Evolutionary conservation across 768 basidiomycete species (phyloP).

Genomic region (Cystofilobasidium ferigula): DNA sequence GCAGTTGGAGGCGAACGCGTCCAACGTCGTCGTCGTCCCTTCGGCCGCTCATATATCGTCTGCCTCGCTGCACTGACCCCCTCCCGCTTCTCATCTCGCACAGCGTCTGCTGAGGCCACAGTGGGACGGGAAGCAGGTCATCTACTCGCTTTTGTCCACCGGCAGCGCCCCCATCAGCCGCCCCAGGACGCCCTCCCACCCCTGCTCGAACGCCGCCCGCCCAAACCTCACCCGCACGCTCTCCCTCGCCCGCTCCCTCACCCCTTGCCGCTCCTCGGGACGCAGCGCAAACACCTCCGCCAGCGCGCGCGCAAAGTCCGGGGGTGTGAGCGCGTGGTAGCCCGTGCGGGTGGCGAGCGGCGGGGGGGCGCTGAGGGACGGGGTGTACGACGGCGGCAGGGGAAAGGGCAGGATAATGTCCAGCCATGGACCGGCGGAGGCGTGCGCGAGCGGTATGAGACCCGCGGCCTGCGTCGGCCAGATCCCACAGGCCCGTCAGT

Average conservation of each 20-base stretch:
- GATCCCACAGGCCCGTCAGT: slow-evolving; percentile 58
- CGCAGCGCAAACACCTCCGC: slow-evolving; percentile 54
- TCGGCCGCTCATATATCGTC: too few relatives aligned
- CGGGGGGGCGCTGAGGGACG: slow-evolving; percentile 49
- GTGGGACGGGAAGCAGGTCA: too few relatives aligned
- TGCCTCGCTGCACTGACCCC: too few relatives aligned
- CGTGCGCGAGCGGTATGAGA: slow-evolving; percentile 79
- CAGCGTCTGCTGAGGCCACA: too few relatives aligned
- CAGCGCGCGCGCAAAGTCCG: slow-evolving; percentile 57
- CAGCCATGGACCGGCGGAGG: slow-evolving; percentile 78
- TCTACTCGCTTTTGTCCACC: too few relatives aligned
- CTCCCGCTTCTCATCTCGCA: too few relatives aligned
- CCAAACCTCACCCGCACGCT: slow-evolving; percentile 68
- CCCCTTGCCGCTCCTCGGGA: slow-evolving; percentile 47
- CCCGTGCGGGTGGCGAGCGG: slow-evolving; percentile 43
- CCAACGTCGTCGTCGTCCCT: too few relatives aligned
- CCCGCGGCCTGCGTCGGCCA: slow-evolving; percentile 72
- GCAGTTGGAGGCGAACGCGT: too few relatives aligned
- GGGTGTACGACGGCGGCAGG: slow-evolving; percentile 50
- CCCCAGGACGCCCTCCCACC: slow-evolving; percentile 38
- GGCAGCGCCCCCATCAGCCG: background rate
- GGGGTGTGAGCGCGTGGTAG: slow-evolving; percentile 61
- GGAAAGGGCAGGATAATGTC: slow-evolving; percentile 81
- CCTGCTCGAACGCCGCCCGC: slow-evolving; percentile 61
- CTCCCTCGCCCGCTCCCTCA: slow-evolving; percentile 57